Conservation (phyloP, 2,329 filamentous ascomycete genomes). For the Fusarium sp. region DNA sequence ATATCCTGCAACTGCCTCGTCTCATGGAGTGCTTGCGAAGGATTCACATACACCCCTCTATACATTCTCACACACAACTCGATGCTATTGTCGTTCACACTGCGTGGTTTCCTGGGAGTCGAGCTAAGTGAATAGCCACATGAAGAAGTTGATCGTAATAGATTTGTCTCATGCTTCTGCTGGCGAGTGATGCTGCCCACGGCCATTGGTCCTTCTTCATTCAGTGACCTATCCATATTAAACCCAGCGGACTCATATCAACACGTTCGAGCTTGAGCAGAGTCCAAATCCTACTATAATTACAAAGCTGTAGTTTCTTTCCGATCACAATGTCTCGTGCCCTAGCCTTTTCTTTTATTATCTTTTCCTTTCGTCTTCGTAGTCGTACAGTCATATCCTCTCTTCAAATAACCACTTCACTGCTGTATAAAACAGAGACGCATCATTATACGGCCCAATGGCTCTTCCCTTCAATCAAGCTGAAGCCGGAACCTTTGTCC, state of each 20-base stretch:
- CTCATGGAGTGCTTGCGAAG: no score
- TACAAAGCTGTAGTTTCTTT: not conserved
- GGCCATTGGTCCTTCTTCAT: not conserved
- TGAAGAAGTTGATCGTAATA: not conserved
- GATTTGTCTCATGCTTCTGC: not conserved
- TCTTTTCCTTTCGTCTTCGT: not conserved
- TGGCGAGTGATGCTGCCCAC: no score
- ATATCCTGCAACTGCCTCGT: no score
- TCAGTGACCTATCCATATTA: not conserved
- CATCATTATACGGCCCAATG: not conserved
- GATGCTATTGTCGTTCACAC: no score
- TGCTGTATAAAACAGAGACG: not conserved
- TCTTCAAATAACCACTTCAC: not conserved
- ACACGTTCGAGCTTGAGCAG: not conserved
- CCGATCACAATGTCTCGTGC: not conserved
- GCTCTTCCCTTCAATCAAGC: constrained; percentile 5
- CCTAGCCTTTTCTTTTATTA: not conserved
- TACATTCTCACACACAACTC: no score
- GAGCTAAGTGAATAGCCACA: not conserved
- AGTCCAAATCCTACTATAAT: not conserved
- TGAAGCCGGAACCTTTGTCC: constrained; percentile 68
- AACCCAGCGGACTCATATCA: not conserved
- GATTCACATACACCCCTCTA: no score
- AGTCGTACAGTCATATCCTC: constrained; percentile 16
- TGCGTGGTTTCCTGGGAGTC: no score